Evolutionary conservation across 2,329 filamentous ascomycete species (phyloP), one percentile per base, ranked within the genome.

Genomic region (Didymellaceae sp.): DNA sequence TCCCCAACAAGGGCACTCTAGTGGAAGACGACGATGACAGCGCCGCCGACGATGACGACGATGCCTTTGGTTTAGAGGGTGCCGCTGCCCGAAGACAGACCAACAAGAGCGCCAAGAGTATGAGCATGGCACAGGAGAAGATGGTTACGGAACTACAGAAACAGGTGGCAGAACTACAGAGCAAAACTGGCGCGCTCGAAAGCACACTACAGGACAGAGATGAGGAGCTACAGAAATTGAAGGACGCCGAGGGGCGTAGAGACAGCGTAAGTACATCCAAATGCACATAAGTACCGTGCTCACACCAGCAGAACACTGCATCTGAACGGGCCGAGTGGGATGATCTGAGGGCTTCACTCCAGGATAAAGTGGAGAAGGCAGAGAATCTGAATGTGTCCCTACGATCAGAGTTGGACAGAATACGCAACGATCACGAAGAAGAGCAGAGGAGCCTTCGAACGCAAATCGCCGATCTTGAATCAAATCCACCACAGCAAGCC

Each of bases 1-100:
- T 97, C 24, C 94, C 94, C 0, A 97, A 97, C 70, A 99, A 97
- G 76, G 96, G 93, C 66, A 97, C 90, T 0, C 92, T 97, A 87
- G 86, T 97, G 1, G 94, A 99, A 72, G 94, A 97, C 69, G 90
- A 90, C 57, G 76, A 76, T 50, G 78, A 76, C 47, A 81, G 79
- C 16, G 76, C 75, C 16, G 82, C 83, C 13, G 84, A 76, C 68
- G 77, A 78, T 10, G 80, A 86, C 34, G 66, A 86, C 32, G 66
- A 87, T 45, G 81, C 83, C 2, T 89, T 89, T 69, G 83, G 82
- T 13, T 67, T 87, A 30, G 84, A 86, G 43, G 71, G 67, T 13
- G 72, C 71, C 32, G 70, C 70, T 9, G 58, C 64, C n/a, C 61
- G 72, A 57, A 62, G 76, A 28, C 77, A 79, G 35, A 78, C 78